Conservation (phyloP, 768 basidiomycete species). For the Agaricus bisporus region DNA sequence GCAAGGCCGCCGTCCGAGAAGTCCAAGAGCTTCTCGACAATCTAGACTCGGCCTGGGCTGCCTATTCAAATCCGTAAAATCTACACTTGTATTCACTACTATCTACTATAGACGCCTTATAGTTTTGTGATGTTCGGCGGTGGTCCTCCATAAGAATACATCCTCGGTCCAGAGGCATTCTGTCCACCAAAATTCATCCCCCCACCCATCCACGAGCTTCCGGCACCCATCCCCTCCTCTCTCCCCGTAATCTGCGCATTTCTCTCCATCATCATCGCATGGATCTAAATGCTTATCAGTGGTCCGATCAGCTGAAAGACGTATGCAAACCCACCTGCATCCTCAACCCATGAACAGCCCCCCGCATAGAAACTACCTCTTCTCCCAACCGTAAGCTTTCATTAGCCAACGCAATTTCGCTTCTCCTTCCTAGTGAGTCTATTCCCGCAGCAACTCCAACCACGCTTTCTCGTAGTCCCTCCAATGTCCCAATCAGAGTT, state of each 20-base stretch:
- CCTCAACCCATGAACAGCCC: conserved; percentile 65
- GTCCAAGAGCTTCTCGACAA: conserved; percentile 80
- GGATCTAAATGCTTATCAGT: conserved; percentile 17
- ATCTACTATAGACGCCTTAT: conserved; percentile 1
- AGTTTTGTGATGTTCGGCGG: conserved; percentile 14
- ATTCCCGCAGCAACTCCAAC: conserved; percentile 11
- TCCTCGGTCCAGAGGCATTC: conserved; percentile 8
- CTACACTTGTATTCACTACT: conserved; percentile 1
- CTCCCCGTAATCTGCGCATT: conserved; percentile 53
- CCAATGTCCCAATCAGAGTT: conserved; percentile 9
- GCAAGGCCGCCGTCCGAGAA: conserved; percentile 83
- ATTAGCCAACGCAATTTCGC: conserved; percentile 27
- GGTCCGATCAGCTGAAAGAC: neutral
- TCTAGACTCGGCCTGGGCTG: conserved; percentile 66
- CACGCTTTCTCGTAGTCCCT: conserved; percentile 12
- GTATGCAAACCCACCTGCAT: conserved; percentile 66
- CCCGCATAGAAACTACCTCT: conserved; percentile 65
- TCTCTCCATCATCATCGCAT: conserved; percentile 72
- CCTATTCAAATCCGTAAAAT: conserved; percentile 11
- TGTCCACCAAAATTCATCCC: neutral
- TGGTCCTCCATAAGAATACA: conserved; percentile 9
- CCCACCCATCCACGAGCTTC: conserved; percentile 12
- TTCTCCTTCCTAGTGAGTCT: conserved; percentile 11
- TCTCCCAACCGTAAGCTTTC: conserved; percentile 70
- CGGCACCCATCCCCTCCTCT: conserved; percentile 17